Base-by-base conservation (phyloP, 495 filamentous ascomycete genomes). In the Lasiosphaeris hirsuta region DNA sequence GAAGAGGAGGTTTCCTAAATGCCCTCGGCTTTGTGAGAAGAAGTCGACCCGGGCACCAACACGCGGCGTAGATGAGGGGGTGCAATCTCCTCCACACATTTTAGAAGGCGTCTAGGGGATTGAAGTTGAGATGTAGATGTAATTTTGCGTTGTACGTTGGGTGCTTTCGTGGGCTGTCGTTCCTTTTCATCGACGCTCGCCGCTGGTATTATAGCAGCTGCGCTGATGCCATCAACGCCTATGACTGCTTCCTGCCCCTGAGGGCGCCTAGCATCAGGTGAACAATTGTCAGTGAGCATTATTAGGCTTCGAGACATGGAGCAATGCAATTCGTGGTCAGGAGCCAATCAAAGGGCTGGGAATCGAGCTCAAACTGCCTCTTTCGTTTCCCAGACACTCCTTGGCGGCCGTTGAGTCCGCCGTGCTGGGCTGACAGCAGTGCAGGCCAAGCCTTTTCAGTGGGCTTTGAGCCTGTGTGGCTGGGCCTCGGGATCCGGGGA, bases 1-100 rank as follows among this genome's bases (percentile, higher is more conserved):
- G 51, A 72, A 68, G 53, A 68, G 53, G 38, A 68, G 63, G 42
- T 70, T 68, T 37, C 69, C 61, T n/a, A 72, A 41, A 19, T 23
- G 36, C 17, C 43, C 45, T 34, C 14, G 36, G 13, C 23, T 35
- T 18, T 42, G 41, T 1, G 64, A 56, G 60, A 60, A 58, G 60
- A 70, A 58, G 57, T 68, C 63, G 38, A 69, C 66, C 14, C 66
- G 56, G 44, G 68, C 66, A 37, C 64, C 66, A 40, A 68, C 19
- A 19, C 67, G 63, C 13, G 69, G 69, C 37, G 51, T 56, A 23
- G 52, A 34, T 42, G 69, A 66, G 7, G 63, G 60, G 15, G 62
- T 61, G 18, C 10, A 11, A 10, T 57, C 55, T 40, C 64, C 49
- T 1, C 69, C 67, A 45, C 70, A 73, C 70, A 73, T 73, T 18